Conservation (phyloP, 305 asterid genomes). For the Rubia peregrina region DNA sequence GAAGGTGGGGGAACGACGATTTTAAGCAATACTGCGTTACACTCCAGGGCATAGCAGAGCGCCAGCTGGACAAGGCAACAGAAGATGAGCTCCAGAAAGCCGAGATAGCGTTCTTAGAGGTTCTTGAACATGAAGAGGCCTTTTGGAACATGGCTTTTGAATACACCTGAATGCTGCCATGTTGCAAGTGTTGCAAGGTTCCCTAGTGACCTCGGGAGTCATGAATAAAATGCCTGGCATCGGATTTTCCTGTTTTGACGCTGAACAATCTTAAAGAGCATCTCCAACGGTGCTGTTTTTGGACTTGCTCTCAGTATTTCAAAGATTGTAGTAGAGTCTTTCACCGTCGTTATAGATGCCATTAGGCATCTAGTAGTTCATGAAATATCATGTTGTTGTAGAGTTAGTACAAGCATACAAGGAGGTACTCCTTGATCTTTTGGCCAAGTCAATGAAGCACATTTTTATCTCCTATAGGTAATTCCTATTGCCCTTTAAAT, state of each 20-base stretch:
- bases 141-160: slow-evolving; percentile 78
- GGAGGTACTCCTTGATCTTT: not conserved
- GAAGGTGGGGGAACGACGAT: slow-evolving; percentile 59
- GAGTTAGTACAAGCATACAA: no score
- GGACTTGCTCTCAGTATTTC: no score
- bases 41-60: slow-evolving; percentile 46
- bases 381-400: no score
- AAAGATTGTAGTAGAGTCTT: no score
- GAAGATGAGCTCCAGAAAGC: slow-evolving; percentile 46
- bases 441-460: not conserved
- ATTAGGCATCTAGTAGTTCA: no score
- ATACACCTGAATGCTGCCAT: slow-evolving; percentile 15
- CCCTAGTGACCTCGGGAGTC: not conserved
- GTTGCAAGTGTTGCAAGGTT: not conserved
- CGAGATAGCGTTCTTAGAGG: slow-evolving; percentile 37
- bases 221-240: not conserved
- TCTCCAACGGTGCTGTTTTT: no score
- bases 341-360: no score
- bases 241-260: no score
- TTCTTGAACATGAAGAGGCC: slow-evolving; percentile 58
- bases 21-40: slow-evolving; percentile 48
- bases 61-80: slow-evolving; percentile 41
- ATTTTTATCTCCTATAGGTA: not conserved
- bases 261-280: no score
- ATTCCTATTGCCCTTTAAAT: not conserved